Conservation (phyloP, 805 yeast species). For the Ogataea methanolica region DNA sequence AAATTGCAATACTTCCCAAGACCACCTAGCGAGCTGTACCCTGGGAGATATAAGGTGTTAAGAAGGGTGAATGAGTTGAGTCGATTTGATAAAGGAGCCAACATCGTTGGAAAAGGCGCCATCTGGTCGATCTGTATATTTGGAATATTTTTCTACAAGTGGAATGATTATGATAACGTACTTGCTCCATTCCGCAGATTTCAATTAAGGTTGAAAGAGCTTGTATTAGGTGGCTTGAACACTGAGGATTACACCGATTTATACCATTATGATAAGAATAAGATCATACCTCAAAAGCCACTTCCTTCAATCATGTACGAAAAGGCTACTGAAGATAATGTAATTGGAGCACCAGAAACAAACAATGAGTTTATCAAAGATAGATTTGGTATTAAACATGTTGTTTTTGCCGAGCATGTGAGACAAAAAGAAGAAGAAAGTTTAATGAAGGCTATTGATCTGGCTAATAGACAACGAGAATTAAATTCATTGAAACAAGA, state of each 20-base stretch:
- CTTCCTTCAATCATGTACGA: conserved; percentile 33
- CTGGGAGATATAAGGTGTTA: conserved; percentile 74
- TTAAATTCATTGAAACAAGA: conserved; percentile 13
- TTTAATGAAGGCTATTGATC: conserved; percentile 39
- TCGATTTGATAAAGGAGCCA: conserved; percentile 56
- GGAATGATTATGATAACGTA: conserved; percentile 81
- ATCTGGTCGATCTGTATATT: conserved; percentile 48
- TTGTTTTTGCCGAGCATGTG: conserved; percentile 68
- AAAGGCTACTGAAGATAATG: conserved; percentile 31
- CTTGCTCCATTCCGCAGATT: conserved; percentile 63
- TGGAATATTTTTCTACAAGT: conserved; percentile 67
- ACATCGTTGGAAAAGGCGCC: conserved; percentile 47
- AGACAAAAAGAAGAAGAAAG: conserved; percentile 65
- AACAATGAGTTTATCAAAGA: conserved; percentile 51
- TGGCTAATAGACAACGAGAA: conserved; percentile 33
- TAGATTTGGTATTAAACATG: conserved; percentile 57
- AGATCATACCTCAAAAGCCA: conserved; percentile 36
- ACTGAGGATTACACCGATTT: conserved; percentile 64
- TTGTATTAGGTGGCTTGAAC: conserved; percentile 46
- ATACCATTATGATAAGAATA: conserved; percentile 35
- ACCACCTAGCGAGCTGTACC: conserved; percentile 68
- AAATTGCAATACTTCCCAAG: conserved; percentile 72
- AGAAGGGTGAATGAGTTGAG: conserved; percentile 50
- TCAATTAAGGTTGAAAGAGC: conserved; percentile 53
- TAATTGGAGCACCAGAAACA: conserved; percentile 30